Evolutionary conservation across 257 asterid genomes (phyloP).

Genomic region (Solanum peruvianum): DNA sequence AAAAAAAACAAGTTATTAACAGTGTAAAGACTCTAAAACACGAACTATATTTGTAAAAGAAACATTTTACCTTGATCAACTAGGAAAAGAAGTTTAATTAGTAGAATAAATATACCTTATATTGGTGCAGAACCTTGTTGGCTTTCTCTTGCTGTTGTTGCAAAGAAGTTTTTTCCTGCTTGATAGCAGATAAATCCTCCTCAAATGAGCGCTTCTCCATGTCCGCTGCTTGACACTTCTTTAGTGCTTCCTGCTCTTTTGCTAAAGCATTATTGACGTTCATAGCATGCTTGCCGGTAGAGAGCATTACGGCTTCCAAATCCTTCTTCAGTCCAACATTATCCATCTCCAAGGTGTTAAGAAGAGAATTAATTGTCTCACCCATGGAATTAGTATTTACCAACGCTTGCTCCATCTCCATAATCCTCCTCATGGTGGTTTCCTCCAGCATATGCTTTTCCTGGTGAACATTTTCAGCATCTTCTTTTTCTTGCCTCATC

Average conservation of each 20-base stretch:
- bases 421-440: constrained; percentile 34
- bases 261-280: constrained; percentile 29
- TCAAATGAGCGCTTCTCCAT: constrained; percentile 25
- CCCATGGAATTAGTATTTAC: constrained; percentile 34
- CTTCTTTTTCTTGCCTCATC: constrained; percentile 66
- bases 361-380: constrained; percentile 21
- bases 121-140: constrained; percentile 29
- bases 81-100: neutral
- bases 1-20: neutral
- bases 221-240: constrained; percentile 32
- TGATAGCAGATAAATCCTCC: constrained; percentile 26
- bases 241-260: constrained; percentile 43
- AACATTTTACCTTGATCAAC: neutral
- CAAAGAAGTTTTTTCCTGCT: constrained; percentile 12
- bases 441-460: constrained; percentile 57
- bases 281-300: constrained; percentile 13
- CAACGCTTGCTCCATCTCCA: constrained; percentile 59
- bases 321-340: constrained; percentile 23
- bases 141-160: constrained; percentile 25
- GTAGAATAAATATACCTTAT: constrained; percentile 39
- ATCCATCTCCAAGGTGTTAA: constrained; percentile 36
- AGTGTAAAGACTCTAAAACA: neutral
- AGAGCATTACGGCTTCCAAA: constrained; percentile 29
- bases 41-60: neutral
- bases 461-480: constrained; percentile 34